These are phyloP conservation scores for Ceratocystis cubensis DNA, from an alignment of 2,329 filamentous ascomycete species.

Conservation along the genomic window DNA sequence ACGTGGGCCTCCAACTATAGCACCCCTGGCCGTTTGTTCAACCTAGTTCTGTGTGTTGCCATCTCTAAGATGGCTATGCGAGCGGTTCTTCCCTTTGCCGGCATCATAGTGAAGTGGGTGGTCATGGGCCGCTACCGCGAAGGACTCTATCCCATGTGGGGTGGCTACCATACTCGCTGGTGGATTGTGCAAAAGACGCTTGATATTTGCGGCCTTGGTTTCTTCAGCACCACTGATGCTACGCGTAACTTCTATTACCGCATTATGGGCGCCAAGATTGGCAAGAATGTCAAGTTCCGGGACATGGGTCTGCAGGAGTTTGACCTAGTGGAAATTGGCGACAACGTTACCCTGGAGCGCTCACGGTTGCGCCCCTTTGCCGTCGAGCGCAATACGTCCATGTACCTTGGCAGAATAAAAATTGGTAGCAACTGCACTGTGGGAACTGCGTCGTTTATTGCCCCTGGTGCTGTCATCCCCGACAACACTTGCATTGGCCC, in stretches of 20 bases:
- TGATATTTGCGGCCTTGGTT: slow-evolving; percentile 36
- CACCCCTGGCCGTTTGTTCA: slow-evolving; percentile 36
- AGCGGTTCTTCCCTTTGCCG: slow-evolving; percentile 33
- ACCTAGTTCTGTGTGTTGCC: slow-evolving; percentile 35
- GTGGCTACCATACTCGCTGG: slow-evolving; percentile 44
- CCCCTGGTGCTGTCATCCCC: slow-evolving; percentile 38
- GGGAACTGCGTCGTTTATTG: slow-evolving; percentile 38
- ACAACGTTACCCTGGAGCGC: slow-evolving; percentile 36
- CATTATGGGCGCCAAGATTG: slow-evolving; percentile 41
- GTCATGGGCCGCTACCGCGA: slow-evolving; percentile 41
- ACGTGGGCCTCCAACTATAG: slow-evolving; percentile 30
- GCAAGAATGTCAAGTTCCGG: slow-evolving; percentile 37
- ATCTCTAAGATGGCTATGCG: slow-evolving; percentile 32
- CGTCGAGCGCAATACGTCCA: slow-evolving; percentile 43
- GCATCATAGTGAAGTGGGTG: slow-evolving; percentile 42
- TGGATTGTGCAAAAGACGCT: slow-evolving; percentile 45
- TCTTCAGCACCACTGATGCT: slow-evolving; percentile 33
- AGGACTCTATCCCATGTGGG: slow-evolving; percentile 49
- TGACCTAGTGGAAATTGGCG: slow-evolving; percentile 43
- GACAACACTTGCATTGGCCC: slow-evolving; percentile 41
- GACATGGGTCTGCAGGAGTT: slow-evolving; percentile 40
- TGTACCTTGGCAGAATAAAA: slow-evolving; percentile 41
- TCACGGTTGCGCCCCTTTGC: slow-evolving; percentile 42
- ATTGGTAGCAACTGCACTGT: slow-evolving; percentile 38
- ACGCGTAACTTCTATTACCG: slow-evolving; percentile 36